Base-by-base conservation (phyloP, 2,329 filamentous ascomycete species). In the Raffaelea arxii region DNA sequence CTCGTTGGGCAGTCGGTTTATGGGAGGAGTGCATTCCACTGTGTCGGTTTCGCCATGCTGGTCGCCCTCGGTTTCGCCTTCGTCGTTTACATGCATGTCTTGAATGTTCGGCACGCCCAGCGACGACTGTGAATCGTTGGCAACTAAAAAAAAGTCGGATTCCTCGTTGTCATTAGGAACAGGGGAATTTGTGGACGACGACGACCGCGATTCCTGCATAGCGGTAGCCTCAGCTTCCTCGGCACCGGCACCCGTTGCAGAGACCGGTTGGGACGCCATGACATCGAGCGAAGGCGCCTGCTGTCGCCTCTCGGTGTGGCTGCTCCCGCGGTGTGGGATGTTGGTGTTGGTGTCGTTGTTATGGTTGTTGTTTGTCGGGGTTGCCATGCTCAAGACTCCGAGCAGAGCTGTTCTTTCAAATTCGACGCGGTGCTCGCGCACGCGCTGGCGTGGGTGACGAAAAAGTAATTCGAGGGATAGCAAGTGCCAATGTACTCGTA, bases 41-140 rank as follows among this genome's bases (percentile, higher is more conserved):
- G 18, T 12, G 2, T 44, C 41, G n/a, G 32, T 36, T 6, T 10
- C 23, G 19, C 3, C 19, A 19, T 6, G 22, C 7, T 24, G 9
- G 55, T 79, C 71, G 59, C n/a, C 21, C 3, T 46, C 45, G 6
- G 27, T 44, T 6, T 30, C 42, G 5, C 10, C 22, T 10, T 83
- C 80, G 55, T 80, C 78, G 56, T 75, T 75, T 53, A 79, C 79
- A 60, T 75, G 82, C 76, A 82, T 84, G 58, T 88, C 84, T 59
- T 82, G 81, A 49, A 88, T 75, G 50, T 84, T 84, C 40, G 85
- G 84, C 27, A 88, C 79, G 45, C 88, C 89, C 47, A 96, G 76
- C 1, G 91, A 96, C 1, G 91, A 96, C 62, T 92, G 78, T 4
- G 91, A 96, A 67, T 96, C 91, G 68, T 96, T 95, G 57, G 85